A percentile compares a stretch with the other conserved stretches of the same genome.
phyloP scores from a whole-genome alignment of 83 land plant species.

The Larix sibirica region DNA sequence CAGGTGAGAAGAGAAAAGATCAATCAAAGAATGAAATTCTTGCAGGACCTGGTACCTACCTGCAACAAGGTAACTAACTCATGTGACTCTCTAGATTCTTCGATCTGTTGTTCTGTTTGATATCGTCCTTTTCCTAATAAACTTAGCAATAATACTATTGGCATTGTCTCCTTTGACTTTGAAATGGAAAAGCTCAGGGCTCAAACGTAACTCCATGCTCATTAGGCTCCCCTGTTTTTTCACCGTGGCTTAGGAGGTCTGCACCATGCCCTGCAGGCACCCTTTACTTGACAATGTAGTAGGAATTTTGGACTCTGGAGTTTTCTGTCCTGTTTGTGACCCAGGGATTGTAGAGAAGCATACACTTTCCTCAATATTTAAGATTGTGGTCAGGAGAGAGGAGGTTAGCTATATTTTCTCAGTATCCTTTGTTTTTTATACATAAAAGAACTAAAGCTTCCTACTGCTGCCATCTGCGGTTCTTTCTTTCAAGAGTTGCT shows the following conservation, averaged over 20 bases:
- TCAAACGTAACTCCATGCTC: no score
- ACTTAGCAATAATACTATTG: not conserved
- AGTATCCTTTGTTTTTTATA: not conserved
- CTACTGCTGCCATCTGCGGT: not conserved
- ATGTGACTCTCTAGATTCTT: not conserved
- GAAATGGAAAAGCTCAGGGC: no score
- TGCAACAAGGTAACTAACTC: constrained; percentile 25
- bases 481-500: not conserved
- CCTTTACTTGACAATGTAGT: not conserved
- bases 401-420: not conserved
- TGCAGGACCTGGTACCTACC: constrained; percentile 35
- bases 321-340: not conserved
- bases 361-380: not conserved
- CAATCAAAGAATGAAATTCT: constrained; percentile 31
- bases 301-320: not conserved
- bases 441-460: not conserved
- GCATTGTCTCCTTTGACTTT: not conserved
- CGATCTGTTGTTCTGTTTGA: not conserved
- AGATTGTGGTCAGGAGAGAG: not conserved
- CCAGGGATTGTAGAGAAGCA: not conserved
- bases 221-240: no score
- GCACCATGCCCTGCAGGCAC: not conserved
- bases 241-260: no score
- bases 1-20: constrained; percentile 37
- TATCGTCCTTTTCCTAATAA: not conserved